A percentile compares a stretch with the other conserved stretches of the same genome.
Evolutionary conservation across 2,329 filamentous ascomycete genomes (phyloP).

Genomic region (Colletotrichum sp.): DNA sequence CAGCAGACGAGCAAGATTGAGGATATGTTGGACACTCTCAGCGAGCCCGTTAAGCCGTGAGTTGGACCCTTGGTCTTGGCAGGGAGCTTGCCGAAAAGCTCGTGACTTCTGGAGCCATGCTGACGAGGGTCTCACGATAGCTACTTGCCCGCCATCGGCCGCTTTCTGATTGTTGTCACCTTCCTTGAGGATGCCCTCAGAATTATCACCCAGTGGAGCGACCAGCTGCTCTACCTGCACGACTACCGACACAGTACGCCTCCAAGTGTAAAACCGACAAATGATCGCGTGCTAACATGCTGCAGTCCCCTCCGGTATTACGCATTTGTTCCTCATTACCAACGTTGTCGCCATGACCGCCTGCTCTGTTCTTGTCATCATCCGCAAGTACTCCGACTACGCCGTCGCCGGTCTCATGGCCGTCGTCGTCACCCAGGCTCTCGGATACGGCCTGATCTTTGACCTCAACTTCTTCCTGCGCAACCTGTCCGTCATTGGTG

Average conservation of each 20-base stretch:
- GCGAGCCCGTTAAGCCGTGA: slow-evolving; percentile 94
- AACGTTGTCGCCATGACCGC: slow-evolving; percentile 89
- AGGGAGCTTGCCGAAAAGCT: background rate
- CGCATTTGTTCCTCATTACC: slow-evolving; percentile 88
- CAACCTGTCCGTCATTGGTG: slow-evolving; percentile 96
- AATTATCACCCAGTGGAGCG: slow-evolving; percentile 96
- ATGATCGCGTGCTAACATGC: slow-evolving; percentile 4
- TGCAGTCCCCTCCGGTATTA: slow-evolving; percentile 84
- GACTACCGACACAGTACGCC: slow-evolving; percentile 91
- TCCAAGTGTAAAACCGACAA: background rate
- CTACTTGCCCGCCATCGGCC: slow-evolving; percentile 92
- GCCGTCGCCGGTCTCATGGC: slow-evolving; percentile 88
- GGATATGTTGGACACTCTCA: slow-evolving; percentile 84
- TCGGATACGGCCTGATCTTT: slow-evolving; percentile 97
- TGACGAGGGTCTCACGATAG: slow-evolving; percentile 52
- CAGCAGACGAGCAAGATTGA: slow-evolving; percentile 99
- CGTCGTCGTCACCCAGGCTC: slow-evolving; percentile 90
- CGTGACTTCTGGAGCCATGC: slow-evolving; percentile 5
- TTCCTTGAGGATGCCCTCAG: slow-evolving; percentile 96
- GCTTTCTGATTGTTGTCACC: slow-evolving; percentile 97
- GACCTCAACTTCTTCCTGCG: slow-evolving; percentile 99
- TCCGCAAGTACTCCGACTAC: slow-evolving; percentile 90
- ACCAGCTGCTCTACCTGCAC: slow-evolving; percentile 91
- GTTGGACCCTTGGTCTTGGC: slow-evolving; percentile 42
- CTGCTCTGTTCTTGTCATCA: slow-evolving; percentile 87